phyloP scores from a whole-genome alignment of 306 rosid species.

The Lathyrus oleraceus region DNA sequence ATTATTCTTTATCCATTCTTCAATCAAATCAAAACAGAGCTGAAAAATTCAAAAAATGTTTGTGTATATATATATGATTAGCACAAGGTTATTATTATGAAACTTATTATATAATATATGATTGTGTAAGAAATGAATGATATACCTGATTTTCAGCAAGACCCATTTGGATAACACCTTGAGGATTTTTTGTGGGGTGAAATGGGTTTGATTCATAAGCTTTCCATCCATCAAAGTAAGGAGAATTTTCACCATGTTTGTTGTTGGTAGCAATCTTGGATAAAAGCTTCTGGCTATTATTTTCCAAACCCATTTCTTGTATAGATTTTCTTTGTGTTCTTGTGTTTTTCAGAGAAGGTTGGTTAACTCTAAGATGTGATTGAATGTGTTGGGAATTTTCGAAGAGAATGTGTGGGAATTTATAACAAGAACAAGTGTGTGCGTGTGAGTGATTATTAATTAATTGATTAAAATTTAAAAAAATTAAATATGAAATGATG shows the following conservation, averaged over 20 bases:
- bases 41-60: constrained; percentile 29
- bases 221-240: constrained; percentile 94
- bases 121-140: neutral
- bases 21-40: constrained; percentile 60
- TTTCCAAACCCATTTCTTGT: constrained; percentile 26
- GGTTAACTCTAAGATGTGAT: constrained; percentile 9
- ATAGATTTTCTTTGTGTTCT: neutral
- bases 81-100: neutral
- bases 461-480: neutral
- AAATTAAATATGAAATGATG: neutral
- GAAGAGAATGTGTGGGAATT: constrained; percentile 10
- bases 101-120: neutral
- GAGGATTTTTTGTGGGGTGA: constrained; percentile 58
- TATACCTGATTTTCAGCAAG: constrained; percentile 89
- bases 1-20: constrained; percentile 69
- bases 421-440: constrained; percentile 10
- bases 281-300: constrained; percentile 37
- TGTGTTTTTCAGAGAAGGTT: neutral
- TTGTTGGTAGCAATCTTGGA: constrained; percentile 73
- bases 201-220: constrained; percentile 79
- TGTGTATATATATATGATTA: neutral
- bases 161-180: constrained; percentile 94
- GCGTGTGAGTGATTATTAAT: neutral
- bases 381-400: constrained; percentile 1
- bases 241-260: constrained; percentile 75